A percentile compares a stretch with the other conserved stretches of the same genome.
phyloP scores from a whole-genome alignment of 257 asterid genomes.

The Lantana camara region DNA sequence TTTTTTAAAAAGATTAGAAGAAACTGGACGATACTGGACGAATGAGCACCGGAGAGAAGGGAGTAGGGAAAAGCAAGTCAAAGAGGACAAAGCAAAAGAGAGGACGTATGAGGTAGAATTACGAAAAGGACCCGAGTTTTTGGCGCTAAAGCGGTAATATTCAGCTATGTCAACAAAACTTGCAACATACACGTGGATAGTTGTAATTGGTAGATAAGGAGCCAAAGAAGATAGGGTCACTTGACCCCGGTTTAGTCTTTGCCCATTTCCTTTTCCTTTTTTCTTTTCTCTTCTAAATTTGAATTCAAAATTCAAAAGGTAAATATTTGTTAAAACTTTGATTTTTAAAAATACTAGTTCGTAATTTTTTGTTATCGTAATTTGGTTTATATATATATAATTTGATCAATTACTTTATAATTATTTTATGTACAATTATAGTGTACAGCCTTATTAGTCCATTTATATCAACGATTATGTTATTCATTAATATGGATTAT shows the following conservation, averaged over 20 bases:
- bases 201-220: not conserved
- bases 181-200: constrained; percentile 21
- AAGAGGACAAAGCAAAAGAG: constrained; percentile 11
- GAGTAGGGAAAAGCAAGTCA: constrained; percentile 28
- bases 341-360: too few species aligned
- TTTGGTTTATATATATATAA: too few species aligned
- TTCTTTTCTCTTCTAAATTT: too few species aligned
- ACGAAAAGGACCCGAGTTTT: constrained; percentile 27
- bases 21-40: constrained; percentile 26
- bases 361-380: too few species aligned
- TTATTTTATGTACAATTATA: too few species aligned
- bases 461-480: too few species aligned
- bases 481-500: too few species aligned
- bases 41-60: constrained; percentile 22
- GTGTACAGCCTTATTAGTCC: too few species aligned
- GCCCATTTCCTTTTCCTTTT: too few species aligned
- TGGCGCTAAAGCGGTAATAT: constrained; percentile 39
- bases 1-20: not conserved
- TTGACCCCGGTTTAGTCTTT: constrained; percentile 21
- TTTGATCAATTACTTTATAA: too few species aligned
- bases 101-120: not conserved
- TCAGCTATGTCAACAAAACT: not conserved
- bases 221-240: constrained; percentile 7
- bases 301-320: constrained; percentile 25
- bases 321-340: too few species aligned